Conservation (phyloP, 192 early-diverging fungal genomes). For the Oehlia diaphana region DNA sequence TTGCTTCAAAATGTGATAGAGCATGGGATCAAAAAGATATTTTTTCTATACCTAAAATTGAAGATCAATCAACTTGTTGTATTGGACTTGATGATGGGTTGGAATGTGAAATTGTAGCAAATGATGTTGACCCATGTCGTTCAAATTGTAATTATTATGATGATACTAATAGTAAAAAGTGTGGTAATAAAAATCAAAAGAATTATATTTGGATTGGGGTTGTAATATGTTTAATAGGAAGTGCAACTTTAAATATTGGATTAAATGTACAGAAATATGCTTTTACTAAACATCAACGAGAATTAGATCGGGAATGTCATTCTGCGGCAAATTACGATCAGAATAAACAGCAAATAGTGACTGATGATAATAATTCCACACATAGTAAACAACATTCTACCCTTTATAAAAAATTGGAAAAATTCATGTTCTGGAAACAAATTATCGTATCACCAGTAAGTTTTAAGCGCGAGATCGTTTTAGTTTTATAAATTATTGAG, state of each 20-base stretch:
- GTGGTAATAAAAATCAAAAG: constrained; percentile 33
- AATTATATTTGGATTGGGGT: constrained; percentile 74
- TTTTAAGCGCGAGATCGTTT: neutral
- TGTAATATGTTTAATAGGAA: constrained; percentile 65
- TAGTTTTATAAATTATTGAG: no score
- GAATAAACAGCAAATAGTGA: constrained; percentile 31
- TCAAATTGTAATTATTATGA: neutral
- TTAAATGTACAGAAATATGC: constrained; percentile 82
- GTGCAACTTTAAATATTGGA: constrained; percentile 71
- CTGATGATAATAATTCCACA: constrained; percentile 27
- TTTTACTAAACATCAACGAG: constrained; percentile 63
- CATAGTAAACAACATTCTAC: constrained; percentile 32
- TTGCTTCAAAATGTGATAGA: constrained; percentile 62
- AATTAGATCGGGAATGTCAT: constrained; percentile 10
- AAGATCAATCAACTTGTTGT: constrained; percentile 50
- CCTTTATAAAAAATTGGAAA: constrained; percentile 38
- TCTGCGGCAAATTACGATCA: no score
- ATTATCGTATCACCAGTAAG: constrained; percentile 45
- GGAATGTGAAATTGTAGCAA: constrained; percentile 49
- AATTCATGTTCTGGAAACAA: constrained; percentile 42
- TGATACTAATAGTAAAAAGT: constrained; percentile 32
- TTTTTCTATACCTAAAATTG: constrained; percentile 38
- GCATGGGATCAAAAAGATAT: constrained; percentile 57
- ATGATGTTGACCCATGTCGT: constrained; percentile 51
- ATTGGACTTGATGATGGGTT: constrained; percentile 42